A percentile compares a stretch with the other conserved stretches of the same genome.
Evolutionary conservation across 768 basidiomycete genomes (phyloP).

Genomic region (Tulasnella sp.): DNA sequence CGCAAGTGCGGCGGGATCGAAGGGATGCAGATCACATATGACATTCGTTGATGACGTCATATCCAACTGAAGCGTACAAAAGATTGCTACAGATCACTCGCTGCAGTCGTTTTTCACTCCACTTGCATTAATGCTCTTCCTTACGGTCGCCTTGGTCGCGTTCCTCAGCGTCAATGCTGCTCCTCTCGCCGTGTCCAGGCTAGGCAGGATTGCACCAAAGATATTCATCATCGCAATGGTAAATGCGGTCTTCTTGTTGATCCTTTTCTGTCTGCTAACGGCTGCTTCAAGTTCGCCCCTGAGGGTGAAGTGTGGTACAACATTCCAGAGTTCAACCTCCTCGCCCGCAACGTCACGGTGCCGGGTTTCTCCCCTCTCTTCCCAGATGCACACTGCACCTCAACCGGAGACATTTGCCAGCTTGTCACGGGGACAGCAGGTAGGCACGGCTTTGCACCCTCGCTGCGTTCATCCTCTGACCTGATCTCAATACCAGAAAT

Average conservation of each 20-base stretch:
- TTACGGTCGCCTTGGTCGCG: not conserved
- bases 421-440: slow-evolving; percentile 40
- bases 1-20: not conserved
- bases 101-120: not conserved
- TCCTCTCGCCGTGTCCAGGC: not conserved
- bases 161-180: not conserved
- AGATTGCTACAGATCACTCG: not conserved
- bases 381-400: slow-evolving; percentile 42
- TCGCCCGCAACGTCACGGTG: slow-evolving; percentile 41
- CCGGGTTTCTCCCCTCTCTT: slow-evolving; percentile 43
- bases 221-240: slow-evolving; percentile 4
- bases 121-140: not conserved
- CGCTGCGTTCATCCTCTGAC: not conserved
- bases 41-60: not conserved
- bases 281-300: not conserved
- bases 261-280: not conserved
- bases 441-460: not conserved
- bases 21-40: not conserved
- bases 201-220: not conserved
- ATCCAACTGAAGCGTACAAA: not conserved
- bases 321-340: slow-evolving; percentile 37
- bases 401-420: slow-evolving; percentile 40
- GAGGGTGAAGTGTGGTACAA: slow-evolving; percentile 33
- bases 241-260: not conserved
- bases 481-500: slow-evolving; percentile 37